Evolutionary conservation across 306 rosid species (phyloP), one percentile per base, ranked within the genome.

Genomic region (Corylus americana): DNA sequence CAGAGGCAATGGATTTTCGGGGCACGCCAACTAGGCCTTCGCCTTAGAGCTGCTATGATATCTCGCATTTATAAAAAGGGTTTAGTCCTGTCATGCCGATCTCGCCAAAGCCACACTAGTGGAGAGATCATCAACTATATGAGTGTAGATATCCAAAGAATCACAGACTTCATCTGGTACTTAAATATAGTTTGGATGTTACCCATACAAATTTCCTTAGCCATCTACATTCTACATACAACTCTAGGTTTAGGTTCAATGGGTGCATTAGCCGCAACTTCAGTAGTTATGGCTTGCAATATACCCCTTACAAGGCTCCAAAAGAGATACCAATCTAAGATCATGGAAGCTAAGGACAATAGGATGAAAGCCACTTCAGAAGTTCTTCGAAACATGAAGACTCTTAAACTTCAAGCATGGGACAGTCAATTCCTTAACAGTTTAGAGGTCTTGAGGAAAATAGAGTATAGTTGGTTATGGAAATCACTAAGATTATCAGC

Each of bases 1-100:
- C 98, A 95, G 55, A 92, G 98, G 80, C 98, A 92, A 66, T 92
- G 98, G 98, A 87, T 92, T 75, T 95, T 95, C 4, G 96, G 98
- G 17, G 98, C 98, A 25, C 90, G 98, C 42, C 97, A 88, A n/a
- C 84, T 93, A 77, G 98, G 98, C 78, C 97, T 92, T 57, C 93
- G 90, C 71, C 95, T 95, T 7, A 89, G 98, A 82, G 95, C 89
- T 1, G 96, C 98, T 16, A 62, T 95, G 85, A 91, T 91, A 81
- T 81, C 96, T 8, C 98, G 85, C 48, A 90, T 92, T 39, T 95
- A 92, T 69, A 86, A 89, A 55, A 95, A 95, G 83, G 98, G 98
- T 44, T 47, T 95, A 31, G 74, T 77, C 81, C 77, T 95, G 61
- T 95, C 98, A 0, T 85, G 90, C 70, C 81, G 74, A 74, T 84